phyloP scores from a whole-genome alignment of 176 grass and related monocot species.

The Zea luxurians region DNA sequence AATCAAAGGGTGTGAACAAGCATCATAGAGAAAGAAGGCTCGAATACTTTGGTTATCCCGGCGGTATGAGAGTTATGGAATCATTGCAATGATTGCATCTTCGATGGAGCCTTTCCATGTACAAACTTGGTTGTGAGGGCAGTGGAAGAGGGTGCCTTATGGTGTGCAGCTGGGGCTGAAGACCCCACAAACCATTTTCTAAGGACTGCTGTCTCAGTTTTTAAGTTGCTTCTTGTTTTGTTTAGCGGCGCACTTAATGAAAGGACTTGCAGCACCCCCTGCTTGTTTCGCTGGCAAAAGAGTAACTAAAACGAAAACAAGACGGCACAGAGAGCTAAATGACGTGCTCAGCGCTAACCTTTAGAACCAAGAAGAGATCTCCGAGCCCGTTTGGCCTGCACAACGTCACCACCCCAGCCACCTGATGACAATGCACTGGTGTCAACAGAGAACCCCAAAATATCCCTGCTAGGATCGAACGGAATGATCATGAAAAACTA shows the following conservation, averaged over 20 bases:
- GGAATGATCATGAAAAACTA: background rate
- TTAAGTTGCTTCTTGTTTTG: background rate
- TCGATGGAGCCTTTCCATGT: background rate
- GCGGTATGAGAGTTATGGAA: background rate
- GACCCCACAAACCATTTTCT: background rate
- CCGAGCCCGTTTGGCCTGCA: constrained; percentile 70
- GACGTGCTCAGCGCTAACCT: constrained; percentile 41
- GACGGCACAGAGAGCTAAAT: background rate
- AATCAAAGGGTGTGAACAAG: background rate
- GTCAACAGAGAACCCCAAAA: background rate
- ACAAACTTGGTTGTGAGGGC: background rate
- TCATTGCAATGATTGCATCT: background rate
- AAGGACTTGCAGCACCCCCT: background rate
- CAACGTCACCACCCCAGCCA: constrained; percentile 56
- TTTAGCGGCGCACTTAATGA: background rate
- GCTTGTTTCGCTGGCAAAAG: background rate
- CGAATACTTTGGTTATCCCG: background rate
- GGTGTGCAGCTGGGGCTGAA: background rate
- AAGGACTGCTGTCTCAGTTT: background rate
- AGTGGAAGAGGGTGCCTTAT: background rate
- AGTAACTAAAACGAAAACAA: background rate
- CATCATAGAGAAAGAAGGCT: background rate
- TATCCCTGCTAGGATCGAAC: background rate
- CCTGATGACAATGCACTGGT: constrained; percentile 41
- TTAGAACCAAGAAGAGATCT: constrained; percentile 60